Percentiles rank a stretch among this genome's conserved stretches.
Conservation (phyloP, 441 rosid genomes). For the Jatropha podagrica region DNA sequence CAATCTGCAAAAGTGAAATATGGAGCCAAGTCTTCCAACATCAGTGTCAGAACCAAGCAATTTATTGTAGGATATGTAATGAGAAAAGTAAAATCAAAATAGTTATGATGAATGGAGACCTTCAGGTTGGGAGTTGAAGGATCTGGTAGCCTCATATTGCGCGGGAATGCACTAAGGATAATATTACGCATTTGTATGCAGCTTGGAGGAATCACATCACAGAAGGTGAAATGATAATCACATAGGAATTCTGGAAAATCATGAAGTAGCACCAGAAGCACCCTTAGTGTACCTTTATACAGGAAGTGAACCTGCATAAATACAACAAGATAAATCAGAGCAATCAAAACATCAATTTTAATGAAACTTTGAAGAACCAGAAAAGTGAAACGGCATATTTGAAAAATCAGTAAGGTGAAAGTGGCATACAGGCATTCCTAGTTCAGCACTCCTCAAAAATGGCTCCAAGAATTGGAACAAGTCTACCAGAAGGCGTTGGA, state of each 20-base stretch:
- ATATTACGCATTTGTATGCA: constrained; percentile 99
- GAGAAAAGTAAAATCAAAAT: background rate
- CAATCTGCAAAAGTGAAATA: constrained; percentile 57
- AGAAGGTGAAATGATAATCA: constrained; percentile 71
- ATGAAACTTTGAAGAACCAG: constrained; percentile 11
- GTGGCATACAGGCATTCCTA: constrained; percentile 71
- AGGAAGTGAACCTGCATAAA: constrained; percentile 73
- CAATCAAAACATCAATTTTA: background rate
- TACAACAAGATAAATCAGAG: constrained; percentile 16
- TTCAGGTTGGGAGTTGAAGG: constrained; percentile 98
- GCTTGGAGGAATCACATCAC: constrained; percentile 99
- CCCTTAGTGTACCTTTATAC: constrained; percentile 95
- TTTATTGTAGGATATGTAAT: background rate
- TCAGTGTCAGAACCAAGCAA: constrained; percentile 8
- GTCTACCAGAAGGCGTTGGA: constrained; percentile 93
- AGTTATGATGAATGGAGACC: constrained; percentile 37
- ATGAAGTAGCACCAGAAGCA: constrained; percentile 91
- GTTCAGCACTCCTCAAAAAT: constrained; percentile 91
- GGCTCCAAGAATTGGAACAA: constrained; percentile 97
- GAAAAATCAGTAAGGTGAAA: constrained; percentile 18
- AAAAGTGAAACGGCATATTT: constrained; percentile 37
- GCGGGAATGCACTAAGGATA: constrained; percentile 94
- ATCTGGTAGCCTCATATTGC: constrained; percentile 98
- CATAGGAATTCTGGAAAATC: constrained; percentile 99
- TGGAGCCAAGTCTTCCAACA: background rate